Conservation (phyloP, 2,329 filamentous ascomycete genomes). For the Calycina herbarum region DNA sequence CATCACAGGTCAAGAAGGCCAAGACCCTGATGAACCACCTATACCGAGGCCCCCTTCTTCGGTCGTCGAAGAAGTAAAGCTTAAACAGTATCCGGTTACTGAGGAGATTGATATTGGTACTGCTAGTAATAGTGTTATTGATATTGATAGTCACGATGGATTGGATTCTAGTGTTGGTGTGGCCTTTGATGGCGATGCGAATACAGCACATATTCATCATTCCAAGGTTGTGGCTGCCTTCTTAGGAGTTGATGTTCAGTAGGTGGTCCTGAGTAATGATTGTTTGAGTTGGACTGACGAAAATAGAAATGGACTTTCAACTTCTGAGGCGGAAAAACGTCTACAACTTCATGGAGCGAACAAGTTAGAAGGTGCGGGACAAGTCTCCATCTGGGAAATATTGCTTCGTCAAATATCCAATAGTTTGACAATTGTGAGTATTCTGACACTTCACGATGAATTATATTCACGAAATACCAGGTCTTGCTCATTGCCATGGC, state of each 20-base stretch:
- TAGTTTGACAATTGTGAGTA: slow-evolving; percentile 64
- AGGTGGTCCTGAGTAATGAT: slow-evolving; percentile 19
- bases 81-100: slow-evolving; percentile 7
- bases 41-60: slow-evolving; percentile 19
- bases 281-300: neutral
- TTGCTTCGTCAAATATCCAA: slow-evolving; percentile 76
- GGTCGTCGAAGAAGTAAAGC: slow-evolving; percentile 10
- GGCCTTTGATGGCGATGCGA: slow-evolving; percentile 27
- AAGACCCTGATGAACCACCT: slow-evolving; percentile 25
- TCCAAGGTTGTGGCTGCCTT: slow-evolving; percentile 33
- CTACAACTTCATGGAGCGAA: slow-evolving; percentile 68
- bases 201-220: slow-evolving; percentile 35
- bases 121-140: slow-evolving; percentile 12
- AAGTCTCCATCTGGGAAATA: slow-evolving; percentile 72
- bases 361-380: slow-evolving; percentile 69
- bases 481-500: slow-evolving; percentile 76
- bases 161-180: neutral
- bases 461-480: slow-evolving; percentile 40
- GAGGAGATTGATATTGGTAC: slow-evolving; percentile 9
- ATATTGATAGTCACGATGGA: slow-evolving; percentile 18
- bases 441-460: too few relatives aligned
- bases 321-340: slow-evolving; percentile 62
- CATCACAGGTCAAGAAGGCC: slow-evolving; percentile 21
- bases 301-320: slow-evolving; percentile 59
- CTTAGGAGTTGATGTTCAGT: slow-evolving; percentile 25